Evolutionary conservation across 2,329 filamentous ascomycete species (phyloP).

Genomic region (Sarocladiaceae sp.): DNA sequence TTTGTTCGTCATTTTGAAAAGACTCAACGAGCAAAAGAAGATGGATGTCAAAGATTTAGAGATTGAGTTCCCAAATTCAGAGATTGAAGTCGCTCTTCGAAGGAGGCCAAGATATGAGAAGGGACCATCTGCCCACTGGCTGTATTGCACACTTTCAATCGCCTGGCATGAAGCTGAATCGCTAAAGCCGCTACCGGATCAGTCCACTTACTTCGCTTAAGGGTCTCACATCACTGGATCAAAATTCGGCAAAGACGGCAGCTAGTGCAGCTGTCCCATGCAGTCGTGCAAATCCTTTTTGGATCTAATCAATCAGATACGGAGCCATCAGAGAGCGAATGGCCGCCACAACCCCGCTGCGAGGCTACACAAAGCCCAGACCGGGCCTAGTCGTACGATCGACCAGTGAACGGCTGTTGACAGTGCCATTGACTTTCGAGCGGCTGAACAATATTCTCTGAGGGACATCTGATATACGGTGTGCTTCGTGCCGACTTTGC

Average conservation of each 20-base stretch:
- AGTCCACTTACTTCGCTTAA: background rate
- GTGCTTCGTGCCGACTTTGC: conserved; percentile 2
- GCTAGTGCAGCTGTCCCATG: background rate
- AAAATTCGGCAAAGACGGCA: conserved; percentile 3
- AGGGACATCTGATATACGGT: background rate
- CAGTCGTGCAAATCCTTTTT: background rate
- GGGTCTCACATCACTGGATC: background rate
- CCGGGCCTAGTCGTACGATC: conserved; percentile 2
- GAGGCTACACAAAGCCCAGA: background rate
- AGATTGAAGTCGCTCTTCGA: background rate
- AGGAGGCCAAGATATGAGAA: background rate
- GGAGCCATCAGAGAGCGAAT: background rate
- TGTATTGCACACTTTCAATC: background rate
- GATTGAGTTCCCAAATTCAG: background rate
- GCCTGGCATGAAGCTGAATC: background rate
- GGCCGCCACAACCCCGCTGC: background rate
- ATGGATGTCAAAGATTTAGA: background rate
- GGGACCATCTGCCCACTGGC: background rate
- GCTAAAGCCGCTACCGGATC: background rate
- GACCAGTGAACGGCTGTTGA: background rate
- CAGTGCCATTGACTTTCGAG: background rate
- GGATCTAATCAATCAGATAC: conserved; percentile 9
- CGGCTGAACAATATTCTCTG: background rate
- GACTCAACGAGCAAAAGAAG: background rate
- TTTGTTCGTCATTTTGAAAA: conserved; percentile 53